Base-by-base conservation (phyloP, 208 protist species). In the Acanthamoeba healyi region DNA sequence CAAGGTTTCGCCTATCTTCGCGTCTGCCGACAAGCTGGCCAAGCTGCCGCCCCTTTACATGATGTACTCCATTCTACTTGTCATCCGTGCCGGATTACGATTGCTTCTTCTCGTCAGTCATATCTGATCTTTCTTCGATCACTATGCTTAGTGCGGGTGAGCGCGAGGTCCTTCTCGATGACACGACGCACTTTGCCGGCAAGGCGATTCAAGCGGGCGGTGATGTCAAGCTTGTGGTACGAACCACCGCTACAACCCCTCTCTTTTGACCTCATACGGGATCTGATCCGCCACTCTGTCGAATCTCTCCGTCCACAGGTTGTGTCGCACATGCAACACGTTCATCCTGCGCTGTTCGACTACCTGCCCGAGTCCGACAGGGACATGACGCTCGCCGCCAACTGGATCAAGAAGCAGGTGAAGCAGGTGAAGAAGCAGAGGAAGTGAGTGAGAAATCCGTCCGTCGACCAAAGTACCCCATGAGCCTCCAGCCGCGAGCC, bases 41-140 rank as follows among this genome's bases (percentile, higher is more conserved):
- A 65, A 65, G 46, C 42, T 92, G 51, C 86, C 86, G 32, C 65
- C 86, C 5, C 65, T 92, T n/a, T 92, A 77, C 86, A 92, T 92
- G 86, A 92, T 40, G 77, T 58, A 86, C 14, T 7, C 54, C n/a
- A n/a, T n/a, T n/a, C n/a, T n/a, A n/a, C n/a, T n/a, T n/a, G n/a
- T n/a, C n/a, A n/a, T n/a, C n/a, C n/a, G 67, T 17, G 10, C 26
- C 67, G 10, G 67, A 40, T 79, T 34, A 19, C n/a, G n/a, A n/a
- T n/a, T n/a, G 15, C n/a, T 46, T 29, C 1, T 51, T 29, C 40
- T 5, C 72, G 34, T 7, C 72, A 9, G 40, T 51, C 24, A 2
- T 10, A 81, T 17, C 10, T 49, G 40, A 7, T 72, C 63, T 10
- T 72, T 29, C 6, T 5, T 22, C 38, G 63, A 15, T 72, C 34